phyloP scores from a whole-genome alignment of 768 basidiomycete genomes.

The Tremella mesenterica region DNA sequence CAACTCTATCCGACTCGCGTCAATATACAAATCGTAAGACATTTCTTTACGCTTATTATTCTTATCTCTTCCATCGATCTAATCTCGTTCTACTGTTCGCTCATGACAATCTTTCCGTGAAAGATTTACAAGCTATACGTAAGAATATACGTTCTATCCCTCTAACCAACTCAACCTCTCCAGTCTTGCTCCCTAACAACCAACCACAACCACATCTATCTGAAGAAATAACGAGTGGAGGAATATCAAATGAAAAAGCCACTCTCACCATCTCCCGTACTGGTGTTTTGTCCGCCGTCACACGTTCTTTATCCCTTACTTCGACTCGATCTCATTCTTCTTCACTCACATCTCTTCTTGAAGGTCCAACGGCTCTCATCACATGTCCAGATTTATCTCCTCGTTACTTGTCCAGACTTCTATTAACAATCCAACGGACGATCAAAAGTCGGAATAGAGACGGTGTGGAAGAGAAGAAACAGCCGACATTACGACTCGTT shows the following conservation, averaged over 20 bases:
- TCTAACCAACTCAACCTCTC: no score
- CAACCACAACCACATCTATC: constrained; percentile 6
- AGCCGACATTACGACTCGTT: constrained; percentile 53
- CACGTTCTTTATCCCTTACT: constrained; percentile 52
- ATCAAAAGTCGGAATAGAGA: constrained; percentile 21
- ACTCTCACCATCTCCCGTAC: constrained; percentile 57
- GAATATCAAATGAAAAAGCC: constrained; percentile 53
- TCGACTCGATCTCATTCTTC: constrained; percentile 58
- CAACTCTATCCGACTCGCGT: constrained; percentile 44
- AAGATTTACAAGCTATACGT: constrained; percentile 60
- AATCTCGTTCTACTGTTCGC: constrained; percentile 69
- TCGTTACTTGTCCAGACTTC: constrained; percentile 26
- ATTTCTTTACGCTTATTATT: constrained; percentile 71
- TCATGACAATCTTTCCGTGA: constrained; percentile 62
- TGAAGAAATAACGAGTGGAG: no score
- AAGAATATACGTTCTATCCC: constrained; percentile 56
- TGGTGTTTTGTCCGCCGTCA: constrained; percentile 68
- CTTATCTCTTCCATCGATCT: constrained; percentile 55
- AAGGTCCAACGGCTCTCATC: constrained; percentile 37
- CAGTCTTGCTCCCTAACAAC: not conserved
- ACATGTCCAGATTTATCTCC: constrained; percentile 38
- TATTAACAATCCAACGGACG: constrained; percentile 21
- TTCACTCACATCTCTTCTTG: constrained; percentile 53
- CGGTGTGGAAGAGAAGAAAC: constrained; percentile 14
- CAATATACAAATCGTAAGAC: constrained; percentile 70